These are phyloP conservation scores for Trichoderma harzianum DNA, from an alignment of 2,329 filamentous ascomycete species.

Conservation along the genomic window DNA sequence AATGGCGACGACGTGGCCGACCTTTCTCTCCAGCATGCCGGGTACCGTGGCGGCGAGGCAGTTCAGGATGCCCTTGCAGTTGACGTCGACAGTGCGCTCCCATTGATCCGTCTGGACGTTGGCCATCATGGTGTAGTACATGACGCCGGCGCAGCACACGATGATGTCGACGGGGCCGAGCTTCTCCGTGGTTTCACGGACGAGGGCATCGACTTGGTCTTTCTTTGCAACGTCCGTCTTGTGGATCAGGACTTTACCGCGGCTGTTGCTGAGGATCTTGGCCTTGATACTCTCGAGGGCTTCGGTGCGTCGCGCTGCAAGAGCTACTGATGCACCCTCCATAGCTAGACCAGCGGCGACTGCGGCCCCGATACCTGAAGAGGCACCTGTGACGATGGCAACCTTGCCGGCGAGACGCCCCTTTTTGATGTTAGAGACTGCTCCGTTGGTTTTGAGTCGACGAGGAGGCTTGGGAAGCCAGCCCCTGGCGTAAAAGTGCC, in stretches of 20 bases:
- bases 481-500: constrained; percentile 76
- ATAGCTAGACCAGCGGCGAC: constrained; percentile 65
- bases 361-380: constrained; percentile 75
- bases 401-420: constrained; percentile 66
- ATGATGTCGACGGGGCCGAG: constrained; percentile 75
- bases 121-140: constrained; percentile 88
- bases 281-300: constrained; percentile 65
- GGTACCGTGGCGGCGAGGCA: constrained; percentile 68
- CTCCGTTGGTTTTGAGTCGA: constrained; percentile 37
- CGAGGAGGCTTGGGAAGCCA: constrained; percentile 66
- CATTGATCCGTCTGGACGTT: constrained; percentile 71
- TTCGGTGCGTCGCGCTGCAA: constrained; percentile 68
- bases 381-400: constrained; percentile 74
- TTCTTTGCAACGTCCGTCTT: constrained; percentile 70
- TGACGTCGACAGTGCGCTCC: constrained; percentile 80
- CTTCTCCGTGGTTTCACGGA: constrained; percentile 54
- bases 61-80: constrained; percentile 79
- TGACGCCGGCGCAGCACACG: constrained; percentile 77
- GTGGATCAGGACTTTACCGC: constrained; percentile 64
- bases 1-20: constrained; percentile 74
- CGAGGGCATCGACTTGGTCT: constrained; percentile 62
- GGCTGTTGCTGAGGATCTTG: constrained; percentile 50
- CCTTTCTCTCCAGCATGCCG: constrained; percentile 64
- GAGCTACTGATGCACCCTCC: constrained; percentile 68
- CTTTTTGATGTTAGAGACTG: constrained; percentile 26